Percentiles rank a stretch among this genome's conserved stretches.
These are phyloP conservation scores for Phlebiopsis flavidoalba DNA, from an alignment of 768 basidiomycete species.

Conservation along the genomic window DNA sequence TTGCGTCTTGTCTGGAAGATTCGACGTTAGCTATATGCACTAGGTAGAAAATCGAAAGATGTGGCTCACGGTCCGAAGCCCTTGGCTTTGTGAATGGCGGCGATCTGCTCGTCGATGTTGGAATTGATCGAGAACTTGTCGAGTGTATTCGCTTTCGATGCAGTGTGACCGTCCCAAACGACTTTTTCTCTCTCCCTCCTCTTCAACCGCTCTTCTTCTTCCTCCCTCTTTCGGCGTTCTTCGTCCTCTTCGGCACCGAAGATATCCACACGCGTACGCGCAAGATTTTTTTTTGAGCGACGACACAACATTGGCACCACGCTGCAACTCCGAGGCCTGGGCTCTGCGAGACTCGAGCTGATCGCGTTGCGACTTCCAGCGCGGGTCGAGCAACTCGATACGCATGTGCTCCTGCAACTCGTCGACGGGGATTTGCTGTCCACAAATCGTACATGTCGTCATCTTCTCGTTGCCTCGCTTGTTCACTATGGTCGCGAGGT, in stretches of 20 bases:
- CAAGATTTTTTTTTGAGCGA: constrained; percentile 91
- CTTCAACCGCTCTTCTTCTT: constrained; percentile 77
- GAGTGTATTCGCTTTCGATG: constrained; percentile 85
- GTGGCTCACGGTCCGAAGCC: constrained; percentile 77
- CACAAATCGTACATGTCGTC: constrained; percentile 89
- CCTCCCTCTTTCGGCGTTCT: constrained; percentile 79
- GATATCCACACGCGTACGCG: constrained; percentile 93
- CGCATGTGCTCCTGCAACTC: constrained; percentile 98
- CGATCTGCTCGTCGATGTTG: constrained; percentile 97
- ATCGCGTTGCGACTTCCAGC: constrained; percentile 96
- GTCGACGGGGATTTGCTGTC: constrained; percentile 94
- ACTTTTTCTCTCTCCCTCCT: constrained; percentile 90
- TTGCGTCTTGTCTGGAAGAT: constrained; percentile 55
- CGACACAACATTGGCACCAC: constrained; percentile 89
- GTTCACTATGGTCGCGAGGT: constrained; percentile 45
- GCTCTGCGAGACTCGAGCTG: constrained; percentile 84
- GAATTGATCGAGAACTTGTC: constrained; percentile 92
- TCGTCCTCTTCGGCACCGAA: constrained; percentile 95
- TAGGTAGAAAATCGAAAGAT: neutral
- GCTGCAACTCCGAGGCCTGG: constrained; percentile 81
- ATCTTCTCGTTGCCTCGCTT: constrained; percentile 64
- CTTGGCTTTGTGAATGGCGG: constrained; percentile 90
- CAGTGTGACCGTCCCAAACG: constrained; percentile 98
- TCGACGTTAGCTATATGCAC: constrained; percentile 13
- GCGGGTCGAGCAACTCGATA: constrained; percentile 94